phyloP scores from a whole-genome alignment of 2,329 filamentous ascomycete species.

The Colletotrichum lupini region DNA sequence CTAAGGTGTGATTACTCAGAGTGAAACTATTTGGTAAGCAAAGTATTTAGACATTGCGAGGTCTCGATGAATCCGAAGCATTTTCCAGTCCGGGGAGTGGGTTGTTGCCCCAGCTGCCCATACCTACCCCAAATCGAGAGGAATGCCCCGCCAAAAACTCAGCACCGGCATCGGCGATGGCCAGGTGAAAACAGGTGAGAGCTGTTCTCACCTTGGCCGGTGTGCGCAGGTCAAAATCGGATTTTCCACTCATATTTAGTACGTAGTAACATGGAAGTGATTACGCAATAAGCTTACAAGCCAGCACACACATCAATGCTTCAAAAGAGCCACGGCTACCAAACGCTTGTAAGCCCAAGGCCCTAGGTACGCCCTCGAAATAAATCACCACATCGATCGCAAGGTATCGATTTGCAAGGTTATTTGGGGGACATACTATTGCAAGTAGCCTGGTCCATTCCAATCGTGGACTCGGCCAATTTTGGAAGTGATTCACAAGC shows the following conservation, averaged over 20 bases:
- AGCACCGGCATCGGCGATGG: constrained; percentile 30
- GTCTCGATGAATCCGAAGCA: background rate
- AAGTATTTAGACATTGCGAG: background rate
- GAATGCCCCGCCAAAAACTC: constrained; percentile 7
- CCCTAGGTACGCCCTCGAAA: background rate
- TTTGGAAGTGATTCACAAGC: background rate
- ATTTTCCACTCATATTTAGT: background rate
- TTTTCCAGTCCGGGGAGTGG: background rate
- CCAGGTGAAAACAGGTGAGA: constrained; percentile 7
- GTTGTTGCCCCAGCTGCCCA: constrained; percentile 19
- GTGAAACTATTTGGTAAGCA: background rate
- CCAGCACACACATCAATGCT: background rate
- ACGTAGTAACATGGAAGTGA: background rate
- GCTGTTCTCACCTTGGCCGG: constrained; percentile 20
- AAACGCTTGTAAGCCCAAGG: background rate
- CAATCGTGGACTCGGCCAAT: background rate
- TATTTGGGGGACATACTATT: background rate
- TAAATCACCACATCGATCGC: background rate
- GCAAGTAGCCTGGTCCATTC: background rate
- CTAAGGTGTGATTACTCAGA: background rate
- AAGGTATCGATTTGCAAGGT: background rate
- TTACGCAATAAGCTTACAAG: background rate
- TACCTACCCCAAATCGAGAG: constrained; percentile 3
- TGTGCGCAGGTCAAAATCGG: constrained; percentile 16
- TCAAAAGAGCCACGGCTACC: background rate